Evolutionary conservation across 176 grass and related monocot species (phyloP).

Genomic region (Cymbopogon citratus): DNA sequence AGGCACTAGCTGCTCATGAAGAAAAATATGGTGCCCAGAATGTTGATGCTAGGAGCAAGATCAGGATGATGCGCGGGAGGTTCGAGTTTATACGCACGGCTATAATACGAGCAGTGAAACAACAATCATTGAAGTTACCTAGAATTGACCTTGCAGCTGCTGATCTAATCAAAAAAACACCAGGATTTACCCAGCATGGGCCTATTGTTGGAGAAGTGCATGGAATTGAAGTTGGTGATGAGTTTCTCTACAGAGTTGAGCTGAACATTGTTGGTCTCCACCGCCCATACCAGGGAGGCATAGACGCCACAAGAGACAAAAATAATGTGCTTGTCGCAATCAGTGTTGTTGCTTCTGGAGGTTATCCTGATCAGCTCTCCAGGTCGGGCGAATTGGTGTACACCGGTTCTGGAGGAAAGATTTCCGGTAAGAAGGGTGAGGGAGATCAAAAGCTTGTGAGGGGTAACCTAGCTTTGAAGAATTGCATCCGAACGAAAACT

Average conservation of each 20-base stretch:
- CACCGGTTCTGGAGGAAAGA: constrained; percentile 66
- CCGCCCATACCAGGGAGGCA: constrained; percentile 58
- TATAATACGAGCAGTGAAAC: constrained; percentile 31
- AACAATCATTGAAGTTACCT: background rate
- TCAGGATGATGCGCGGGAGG: constrained; percentile 31
- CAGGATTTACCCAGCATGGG: constrained; percentile 30
- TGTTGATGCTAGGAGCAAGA: constrained; percentile 28
- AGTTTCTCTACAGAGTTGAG: constrained; percentile 66
- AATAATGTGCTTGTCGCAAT: constrained; percentile 35
- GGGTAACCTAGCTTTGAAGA: constrained; percentile 65
- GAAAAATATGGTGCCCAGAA: constrained; percentile 9
- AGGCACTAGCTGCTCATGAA: constrained; percentile 12
- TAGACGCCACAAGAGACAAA: constrained; percentile 39
- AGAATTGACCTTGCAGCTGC: constrained; percentile 48
- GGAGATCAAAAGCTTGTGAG: constrained; percentile 67
- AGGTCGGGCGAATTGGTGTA: constrained; percentile 67
- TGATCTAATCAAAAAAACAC: constrained; percentile 22
- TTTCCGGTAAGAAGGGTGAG: constrained; percentile 40
- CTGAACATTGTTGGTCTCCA: constrained; percentile 67
- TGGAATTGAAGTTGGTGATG: constrained; percentile 77
- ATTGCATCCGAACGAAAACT: constrained; percentile 42
- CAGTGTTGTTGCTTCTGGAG: constrained; percentile 68
- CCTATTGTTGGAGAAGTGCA: constrained; percentile 45
- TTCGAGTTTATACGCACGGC: constrained; percentile 45
- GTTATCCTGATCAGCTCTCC: constrained; percentile 58